phyloP scores from a whole-genome alignment of 2,329 filamentous ascomycete species.

The Claviceps quebecensis region DNA sequence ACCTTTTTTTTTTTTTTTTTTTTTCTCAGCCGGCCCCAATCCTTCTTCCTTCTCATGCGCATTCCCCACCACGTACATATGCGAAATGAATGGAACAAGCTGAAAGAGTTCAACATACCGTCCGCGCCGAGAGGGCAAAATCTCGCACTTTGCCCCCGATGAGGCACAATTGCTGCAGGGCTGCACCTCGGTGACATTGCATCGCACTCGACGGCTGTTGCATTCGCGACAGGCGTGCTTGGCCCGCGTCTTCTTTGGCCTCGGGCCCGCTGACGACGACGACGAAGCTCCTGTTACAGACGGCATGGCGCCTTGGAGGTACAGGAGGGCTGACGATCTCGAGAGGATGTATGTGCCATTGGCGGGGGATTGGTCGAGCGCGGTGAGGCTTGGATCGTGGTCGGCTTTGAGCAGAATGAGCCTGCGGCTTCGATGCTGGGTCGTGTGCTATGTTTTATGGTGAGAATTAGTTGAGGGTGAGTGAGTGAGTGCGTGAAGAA shows the following conservation, averaged over 20 bases:
- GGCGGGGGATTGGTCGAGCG: background rate
- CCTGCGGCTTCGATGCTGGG: background rate
- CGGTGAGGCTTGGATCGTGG: background rate
- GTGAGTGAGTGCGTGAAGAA: background rate
- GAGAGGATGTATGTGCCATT: background rate
- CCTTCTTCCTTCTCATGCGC: too few species aligned
- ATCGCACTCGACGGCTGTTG: slow-evolving; percentile 21
- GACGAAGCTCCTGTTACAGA: background rate
- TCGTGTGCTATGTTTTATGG: background rate
- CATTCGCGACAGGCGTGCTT: slow-evolving; percentile 22
- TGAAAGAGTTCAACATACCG: slow-evolving; percentile 13
- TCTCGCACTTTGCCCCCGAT: slow-evolving; percentile 15
- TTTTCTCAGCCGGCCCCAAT: too few species aligned
- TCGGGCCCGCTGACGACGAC: background rate
- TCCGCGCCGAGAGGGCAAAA: slow-evolving; percentile 20
- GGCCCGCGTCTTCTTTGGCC: slow-evolving; percentile 21
- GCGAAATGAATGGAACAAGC: background rate
- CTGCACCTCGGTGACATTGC: slow-evolving; percentile 20
- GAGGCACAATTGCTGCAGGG: slow-evolving; percentile 20
- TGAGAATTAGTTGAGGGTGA: background rate
- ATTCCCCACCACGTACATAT: background rate
- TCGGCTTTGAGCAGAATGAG: background rate
- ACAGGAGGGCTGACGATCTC: background rate
- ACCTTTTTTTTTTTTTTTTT: background rate
- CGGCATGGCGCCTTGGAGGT: slow-evolving; percentile 2